A percentile compares a stretch with the other conserved stretches of the same genome.
These are phyloP conservation scores for Stellera chamaejasme DNA, from an alignment of 345 rosid genomes.

Conservation along the genomic window DNA sequence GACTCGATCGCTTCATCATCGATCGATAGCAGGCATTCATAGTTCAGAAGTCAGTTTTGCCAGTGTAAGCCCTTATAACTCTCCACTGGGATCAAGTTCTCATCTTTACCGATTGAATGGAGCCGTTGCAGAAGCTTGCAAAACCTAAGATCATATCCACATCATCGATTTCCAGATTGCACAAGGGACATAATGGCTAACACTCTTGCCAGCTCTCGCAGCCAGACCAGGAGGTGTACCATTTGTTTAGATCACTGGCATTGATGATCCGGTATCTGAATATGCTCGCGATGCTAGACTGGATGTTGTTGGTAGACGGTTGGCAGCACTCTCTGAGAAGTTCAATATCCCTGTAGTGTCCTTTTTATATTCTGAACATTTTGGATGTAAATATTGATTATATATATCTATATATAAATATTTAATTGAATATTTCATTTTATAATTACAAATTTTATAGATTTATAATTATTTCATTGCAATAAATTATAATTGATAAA, in stretches of 20 bases:
- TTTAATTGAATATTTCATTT: too few relatives aligned
- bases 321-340: conserved; percentile 39
- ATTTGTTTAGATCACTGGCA: conserved; percentile 57
- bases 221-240: conserved; percentile 65
- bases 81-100: conserved; percentile 28
- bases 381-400: too few relatives aligned
- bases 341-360: conserved; percentile 47
- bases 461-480: too few relatives aligned
- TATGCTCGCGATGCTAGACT: conserved; percentile 48
- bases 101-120: conserved; percentile 34
- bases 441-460: too few relatives aligned
- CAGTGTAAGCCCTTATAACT: conserved; percentile 44
- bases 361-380: too few relatives aligned
- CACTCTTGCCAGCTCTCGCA: conserved; percentile 66
- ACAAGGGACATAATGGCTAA: conserved; percentile 66
- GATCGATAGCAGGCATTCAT: conserved; percentile 42
- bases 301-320: conserved; percentile 36
- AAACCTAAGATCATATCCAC: conserved; percentile 45
- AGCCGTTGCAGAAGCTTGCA: conserved; percentile 75
- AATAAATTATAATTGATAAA: too few relatives aligned
- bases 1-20: conserved; percentile 26
- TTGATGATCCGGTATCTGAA: conserved; percentile 44
- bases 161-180: conserved; percentile 62
- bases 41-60: conserved; percentile 40
- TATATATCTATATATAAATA: too few relatives aligned